Conservation (phyloP, 2,329 filamentous ascomycete species). For the Emergomyces orientalis region DNA sequence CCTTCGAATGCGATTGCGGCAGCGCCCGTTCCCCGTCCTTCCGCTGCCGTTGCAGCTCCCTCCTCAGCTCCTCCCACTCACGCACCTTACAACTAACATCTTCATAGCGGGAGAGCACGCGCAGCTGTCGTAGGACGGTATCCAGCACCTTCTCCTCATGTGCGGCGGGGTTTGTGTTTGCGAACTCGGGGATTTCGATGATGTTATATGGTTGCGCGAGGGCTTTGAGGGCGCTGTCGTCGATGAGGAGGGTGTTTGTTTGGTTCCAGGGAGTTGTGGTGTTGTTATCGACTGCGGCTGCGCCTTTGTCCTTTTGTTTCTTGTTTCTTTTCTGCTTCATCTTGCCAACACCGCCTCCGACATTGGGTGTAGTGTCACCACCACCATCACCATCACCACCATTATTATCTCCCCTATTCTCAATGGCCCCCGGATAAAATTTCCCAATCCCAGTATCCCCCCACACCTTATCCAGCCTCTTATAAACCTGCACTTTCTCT, state of each 20-base stretch:
- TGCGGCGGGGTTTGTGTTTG: slow-evolving; percentile 30
- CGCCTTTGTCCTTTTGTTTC: neutral
- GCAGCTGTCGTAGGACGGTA: slow-evolving; percentile 46
- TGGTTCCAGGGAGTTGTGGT: slow-evolving; percentile 54
- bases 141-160: slow-evolving; percentile 38
- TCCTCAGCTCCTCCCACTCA: slow-evolving; percentile 23
- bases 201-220: slow-evolving; percentile 75
- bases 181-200: slow-evolving; percentile 70
- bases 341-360: neutral
- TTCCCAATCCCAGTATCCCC: slow-evolving; percentile 29
- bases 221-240: slow-evolving; percentile 76
- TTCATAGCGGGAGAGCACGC: slow-evolving; percentile 41
- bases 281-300: neutral
- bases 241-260: slow-evolving; percentile 78
- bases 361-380: neutral
- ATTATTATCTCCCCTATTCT: slow-evolving; percentile 11
- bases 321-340: slow-evolving; percentile 4
- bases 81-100: slow-evolving; percentile 40
- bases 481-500: slow-evolving; percentile 75
- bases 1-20: slow-evolving; percentile 1
- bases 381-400: slow-evolving; percentile 4
- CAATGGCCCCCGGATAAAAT: slow-evolving; percentile 27
- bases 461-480: slow-evolving; percentile 71
- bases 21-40: neutral
- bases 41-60: neutral